Evolutionary conservation across 805 yeast genomes (phyloP).

Genomic region (Pichia cabralensis): DNA sequence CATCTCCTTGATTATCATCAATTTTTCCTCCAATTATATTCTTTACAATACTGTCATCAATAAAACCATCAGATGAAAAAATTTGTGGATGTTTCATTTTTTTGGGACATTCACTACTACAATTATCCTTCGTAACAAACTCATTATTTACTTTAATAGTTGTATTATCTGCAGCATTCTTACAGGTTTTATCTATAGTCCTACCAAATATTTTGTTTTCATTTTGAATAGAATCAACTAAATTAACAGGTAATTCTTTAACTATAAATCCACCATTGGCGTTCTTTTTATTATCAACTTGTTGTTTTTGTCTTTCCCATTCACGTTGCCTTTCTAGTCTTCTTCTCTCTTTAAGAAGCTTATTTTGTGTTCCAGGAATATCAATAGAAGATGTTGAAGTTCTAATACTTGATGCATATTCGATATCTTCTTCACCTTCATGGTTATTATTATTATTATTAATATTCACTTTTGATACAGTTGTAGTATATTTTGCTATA

Average conservation of each 20-base stretch:
- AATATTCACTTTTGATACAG: conserved; percentile 1
- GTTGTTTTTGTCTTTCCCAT: not conserved
- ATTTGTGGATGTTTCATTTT: too few species aligned
- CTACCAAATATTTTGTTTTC: conserved; percentile 17
- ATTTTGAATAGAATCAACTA: conserved; percentile 20
- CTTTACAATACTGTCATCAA: conserved; percentile 9
- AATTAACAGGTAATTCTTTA: not conserved
- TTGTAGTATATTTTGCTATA: conserved; percentile 4
- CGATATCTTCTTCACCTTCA: not conserved
- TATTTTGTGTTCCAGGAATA: conserved; percentile 17
- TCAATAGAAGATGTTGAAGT: conserved; percentile 21
- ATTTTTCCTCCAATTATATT: not conserved
- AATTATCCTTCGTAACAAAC: too few species aligned
- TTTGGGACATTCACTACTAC: too few species aligned
- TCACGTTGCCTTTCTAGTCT: conserved; percentile 6
- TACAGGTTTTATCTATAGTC: not conserved
- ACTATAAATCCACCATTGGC: too few species aligned
- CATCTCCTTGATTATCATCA: conserved; percentile 19
- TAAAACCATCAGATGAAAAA: conserved; percentile 12
- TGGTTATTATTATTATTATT: not conserved
- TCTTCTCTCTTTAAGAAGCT: not conserved
- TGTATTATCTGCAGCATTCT: not conserved
- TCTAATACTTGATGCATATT: conserved; percentile 19
- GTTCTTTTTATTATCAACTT: not conserved
- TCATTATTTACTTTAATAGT: conserved; percentile 3